Conservation (phyloP, 1,139 yeast genomes). For the Candida freyschussii region DNA sequence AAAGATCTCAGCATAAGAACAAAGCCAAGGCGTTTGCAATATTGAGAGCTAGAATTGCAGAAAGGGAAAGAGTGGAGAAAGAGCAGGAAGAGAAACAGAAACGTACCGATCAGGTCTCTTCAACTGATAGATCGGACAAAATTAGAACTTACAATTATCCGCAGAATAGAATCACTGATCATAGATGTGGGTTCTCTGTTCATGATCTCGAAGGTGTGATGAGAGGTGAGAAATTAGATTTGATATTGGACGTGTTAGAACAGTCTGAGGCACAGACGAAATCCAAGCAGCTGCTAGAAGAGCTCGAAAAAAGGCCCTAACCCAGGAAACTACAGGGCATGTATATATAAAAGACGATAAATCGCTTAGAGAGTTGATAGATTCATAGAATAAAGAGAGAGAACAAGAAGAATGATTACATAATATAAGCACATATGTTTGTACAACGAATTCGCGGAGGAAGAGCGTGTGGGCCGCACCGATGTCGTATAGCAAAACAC, state of each 20-base stretch:
- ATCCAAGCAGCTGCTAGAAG: slow-evolving; percentile 35
- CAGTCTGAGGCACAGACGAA: slow-evolving; percentile 42
- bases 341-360: too few species aligned
- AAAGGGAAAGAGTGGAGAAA: slow-evolving; percentile 62
- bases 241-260: slow-evolving; percentile 51
- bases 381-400: too few species aligned
- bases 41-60: slow-evolving; percentile 79
- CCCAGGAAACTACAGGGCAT: too few species aligned
- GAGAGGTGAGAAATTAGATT: slow-evolving; percentile 66
- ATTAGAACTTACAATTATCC: slow-evolving; percentile 90
- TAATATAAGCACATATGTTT: too few species aligned
- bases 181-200: slow-evolving; percentile 73
- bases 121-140: slow-evolving; percentile 90
- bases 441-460: too few species aligned
- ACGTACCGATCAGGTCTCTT: slow-evolving; percentile 77
- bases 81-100: slow-evolving; percentile 60
- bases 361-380: too few species aligned
- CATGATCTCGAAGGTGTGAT: slow-evolving; percentile 80
- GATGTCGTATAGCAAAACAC: too few species aligned
- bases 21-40: slow-evolving; percentile 92
- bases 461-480: too few species aligned
- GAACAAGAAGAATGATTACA: too few species aligned
- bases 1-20: slow-evolving; percentile 90
- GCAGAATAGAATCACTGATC: slow-evolving; percentile 91
- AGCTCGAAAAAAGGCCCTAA: slow-evolving; percentile 16